phyloP scores from a whole-genome alignment of 176 grass and related monocot genomes.

The Elymus sibiricus region DNA sequence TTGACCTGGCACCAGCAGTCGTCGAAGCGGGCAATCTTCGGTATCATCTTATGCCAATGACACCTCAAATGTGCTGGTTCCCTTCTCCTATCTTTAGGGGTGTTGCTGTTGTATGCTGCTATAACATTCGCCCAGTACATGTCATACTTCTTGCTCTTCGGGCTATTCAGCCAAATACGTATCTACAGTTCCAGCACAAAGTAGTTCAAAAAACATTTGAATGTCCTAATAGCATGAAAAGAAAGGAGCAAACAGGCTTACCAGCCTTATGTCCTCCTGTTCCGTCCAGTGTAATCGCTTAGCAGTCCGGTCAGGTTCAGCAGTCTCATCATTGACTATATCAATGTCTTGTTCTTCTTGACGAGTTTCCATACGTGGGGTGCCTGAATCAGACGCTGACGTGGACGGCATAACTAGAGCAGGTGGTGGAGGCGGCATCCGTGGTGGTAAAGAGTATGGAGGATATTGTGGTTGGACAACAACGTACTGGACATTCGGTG shows the following conservation, averaged over 20 bases:
- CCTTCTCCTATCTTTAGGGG: conserved; percentile 27
- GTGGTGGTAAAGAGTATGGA: conserved; percentile 28
- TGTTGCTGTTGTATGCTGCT: conserved; percentile 27
- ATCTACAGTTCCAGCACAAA: conserved; percentile 29
- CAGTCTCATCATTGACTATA: conserved; percentile 9
- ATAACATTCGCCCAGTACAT: conserved; percentile 14
- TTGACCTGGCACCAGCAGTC: conserved; percentile 26
- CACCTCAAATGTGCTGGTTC: conserved; percentile 6
- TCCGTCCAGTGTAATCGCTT: conserved; percentile 27
- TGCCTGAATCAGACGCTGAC: conserved; percentile 3
- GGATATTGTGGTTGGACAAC: conserved; percentile 36
- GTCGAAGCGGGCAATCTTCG: conserved; percentile 34
- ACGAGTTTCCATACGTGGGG: conserved; percentile 9
- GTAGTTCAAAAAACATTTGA: neutral
- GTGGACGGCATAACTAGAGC: conserved; percentile 8
- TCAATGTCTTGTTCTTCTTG: conserved; percentile 21
- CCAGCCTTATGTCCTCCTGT: conserved; percentile 31
- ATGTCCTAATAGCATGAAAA: neutral
- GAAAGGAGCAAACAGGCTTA: neutral
- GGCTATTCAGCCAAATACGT: conserved; percentile 31
- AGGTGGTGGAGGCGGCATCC: neutral
- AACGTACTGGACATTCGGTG: conserved; percentile 36
- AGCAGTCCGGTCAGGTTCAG: conserved; percentile 24
- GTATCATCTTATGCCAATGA: conserved; percentile 27
- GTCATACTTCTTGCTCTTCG: neutral